phyloP scores from a whole-genome alignment of 352 stramenopile genomes.

The Blastocystis sp. region DNA sequence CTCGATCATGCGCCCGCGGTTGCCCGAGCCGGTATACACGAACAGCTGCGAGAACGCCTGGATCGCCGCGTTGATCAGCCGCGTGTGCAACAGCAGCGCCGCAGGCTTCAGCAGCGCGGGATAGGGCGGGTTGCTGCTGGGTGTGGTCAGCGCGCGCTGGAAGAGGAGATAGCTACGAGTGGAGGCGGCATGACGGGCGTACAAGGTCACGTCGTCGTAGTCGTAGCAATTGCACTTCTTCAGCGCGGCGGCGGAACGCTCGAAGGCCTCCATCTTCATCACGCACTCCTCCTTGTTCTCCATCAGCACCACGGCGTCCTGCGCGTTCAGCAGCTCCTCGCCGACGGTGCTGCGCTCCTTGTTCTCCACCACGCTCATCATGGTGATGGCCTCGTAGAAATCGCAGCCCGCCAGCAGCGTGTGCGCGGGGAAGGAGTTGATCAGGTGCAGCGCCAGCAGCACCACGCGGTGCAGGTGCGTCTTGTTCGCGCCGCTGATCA shows the following conservation, averaged over 20 bases:
- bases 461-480: slow-evolving; percentile 1
- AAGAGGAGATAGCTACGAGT: slow-evolving; percentile 51
- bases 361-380: slow-evolving; percentile 33
- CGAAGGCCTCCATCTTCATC: slow-evolving; percentile 10
- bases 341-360: slow-evolving; percentile 33
- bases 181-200: background rate
- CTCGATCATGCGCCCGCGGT: slow-evolving; percentile 59
- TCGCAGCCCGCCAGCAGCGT: slow-evolving; percentile 51
- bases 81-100: slow-evolving; percentile 19
- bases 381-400: slow-evolving; percentile 42
- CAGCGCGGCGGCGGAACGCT: background rate
- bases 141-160: slow-evolving; percentile 9
- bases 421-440: slow-evolving; percentile 64
- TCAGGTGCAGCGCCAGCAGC: slow-evolving; percentile 39
- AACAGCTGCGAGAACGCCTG: slow-evolving; percentile 67
- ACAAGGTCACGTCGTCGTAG: slow-evolving; percentile 69
- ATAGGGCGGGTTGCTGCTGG: slow-evolving; percentile 38
- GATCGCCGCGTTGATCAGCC: slow-evolving; percentile 63
- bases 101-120: slow-evolving; percentile 43
- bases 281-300: slow-evolving; percentile 16
- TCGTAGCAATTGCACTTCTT: slow-evolving; percentile 62
- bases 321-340: slow-evolving; percentile 25
- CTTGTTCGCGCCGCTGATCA: background rate
- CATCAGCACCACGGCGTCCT: slow-evolving; percentile 62
- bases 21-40: slow-evolving; percentile 62